Percentiles rank a stretch among this genome's conserved stretches.
Conservation (phyloP, 2,329 filamentous ascomycete genomes). For the Leptographium wingfieldii region DNA sequence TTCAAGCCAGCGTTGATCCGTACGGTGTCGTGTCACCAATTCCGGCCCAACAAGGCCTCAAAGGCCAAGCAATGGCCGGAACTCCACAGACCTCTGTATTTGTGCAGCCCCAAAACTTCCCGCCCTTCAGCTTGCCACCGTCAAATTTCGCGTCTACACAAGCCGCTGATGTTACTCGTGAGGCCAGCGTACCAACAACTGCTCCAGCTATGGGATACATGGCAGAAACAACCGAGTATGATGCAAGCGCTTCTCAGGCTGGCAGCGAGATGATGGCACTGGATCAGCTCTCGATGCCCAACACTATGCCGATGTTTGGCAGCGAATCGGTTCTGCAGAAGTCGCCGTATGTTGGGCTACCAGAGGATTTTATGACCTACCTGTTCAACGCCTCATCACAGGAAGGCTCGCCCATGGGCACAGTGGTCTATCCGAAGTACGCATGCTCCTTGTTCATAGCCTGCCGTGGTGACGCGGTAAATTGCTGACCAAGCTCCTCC, state of each 20-base stretch:
- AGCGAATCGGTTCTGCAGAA: conserved; percentile 66
- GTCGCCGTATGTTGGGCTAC: conserved; percentile 71
- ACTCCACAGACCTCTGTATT: conserved; percentile 37
- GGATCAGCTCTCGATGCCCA: conserved; percentile 49
- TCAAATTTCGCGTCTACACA: conserved; percentile 39
- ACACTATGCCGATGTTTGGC: conserved; percentile 77
- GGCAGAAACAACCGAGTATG: conserved; percentile 31
- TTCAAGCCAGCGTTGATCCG: conserved; percentile 33
- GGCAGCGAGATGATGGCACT: conserved; percentile 45
- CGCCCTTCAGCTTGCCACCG: conserved; percentile 49
- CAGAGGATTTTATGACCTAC: conserved; percentile 78
- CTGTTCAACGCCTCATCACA: conserved; percentile 57
- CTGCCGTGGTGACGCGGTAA: background rate
- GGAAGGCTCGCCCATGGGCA: conserved; percentile 38
- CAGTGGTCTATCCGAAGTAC: conserved; percentile 38
- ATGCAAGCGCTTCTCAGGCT: conserved; percentile 29
- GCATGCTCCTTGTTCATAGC: conserved; percentile 14
- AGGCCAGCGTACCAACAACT: conserved; percentile 13
- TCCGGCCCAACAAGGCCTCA: conserved; percentile 34
- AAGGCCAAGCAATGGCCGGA: conserved; percentile 29
- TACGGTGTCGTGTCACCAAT: conserved; percentile 43
- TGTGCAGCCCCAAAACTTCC: conserved; percentile 47
- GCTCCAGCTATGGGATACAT: conserved; percentile 19
- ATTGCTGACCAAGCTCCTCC: conserved; percentile 15
- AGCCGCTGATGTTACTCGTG: conserved; percentile 21